phyloP scores from a whole-genome alignment of 2,329 filamentous ascomycete genomes.

The Colletotrichum godetiae region DNA sequence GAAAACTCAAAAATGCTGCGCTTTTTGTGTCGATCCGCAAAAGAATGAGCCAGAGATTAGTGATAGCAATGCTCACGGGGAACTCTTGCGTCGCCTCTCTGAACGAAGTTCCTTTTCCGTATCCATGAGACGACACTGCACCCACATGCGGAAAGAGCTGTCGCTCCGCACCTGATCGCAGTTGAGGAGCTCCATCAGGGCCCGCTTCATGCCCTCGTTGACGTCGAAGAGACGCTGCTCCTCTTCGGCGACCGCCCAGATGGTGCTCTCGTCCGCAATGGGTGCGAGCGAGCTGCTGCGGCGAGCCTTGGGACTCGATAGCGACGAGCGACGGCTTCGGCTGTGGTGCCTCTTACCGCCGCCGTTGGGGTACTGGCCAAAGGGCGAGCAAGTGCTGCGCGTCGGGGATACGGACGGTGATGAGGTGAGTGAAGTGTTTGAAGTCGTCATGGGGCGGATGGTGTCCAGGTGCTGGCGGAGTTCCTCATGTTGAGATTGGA shows the following conservation, averaged over 20 bases:
- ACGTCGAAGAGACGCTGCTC: constrained; percentile 66
- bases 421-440: constrained; percentile 49
- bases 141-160: constrained; percentile 65
- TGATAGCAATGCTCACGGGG: not conserved
- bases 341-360: constrained; percentile 49
- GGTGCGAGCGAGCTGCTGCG: constrained; percentile 44
- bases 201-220: constrained; percentile 71
- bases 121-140: constrained; percentile 69
- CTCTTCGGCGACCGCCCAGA: constrained; percentile 61
- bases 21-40: constrained; percentile 7
- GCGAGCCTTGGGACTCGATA: constrained; percentile 37
- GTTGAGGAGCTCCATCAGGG: constrained; percentile 71
- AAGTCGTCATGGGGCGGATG: constrained; percentile 55
- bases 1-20: not conserved
- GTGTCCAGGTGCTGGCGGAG: constrained; percentile 63
- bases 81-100: constrained; percentile 55
- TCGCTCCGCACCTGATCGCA: constrained; percentile 66
- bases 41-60: too few relatives aligned
- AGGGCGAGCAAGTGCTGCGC: constrained; percentile 60
- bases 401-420: constrained; percentile 71
- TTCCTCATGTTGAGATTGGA: constrained; percentile 66
- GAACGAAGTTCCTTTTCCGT: constrained; percentile 69
- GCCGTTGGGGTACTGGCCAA: constrained; percentile 35
- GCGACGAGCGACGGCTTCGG: constrained; percentile 58
- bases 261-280: constrained; percentile 59